Evolutionary conservation across 129 eudicot genomes (phyloP), one percentile per base, ranked within the genome.

Genomic region (Helianthus tuberosus): DNA sequence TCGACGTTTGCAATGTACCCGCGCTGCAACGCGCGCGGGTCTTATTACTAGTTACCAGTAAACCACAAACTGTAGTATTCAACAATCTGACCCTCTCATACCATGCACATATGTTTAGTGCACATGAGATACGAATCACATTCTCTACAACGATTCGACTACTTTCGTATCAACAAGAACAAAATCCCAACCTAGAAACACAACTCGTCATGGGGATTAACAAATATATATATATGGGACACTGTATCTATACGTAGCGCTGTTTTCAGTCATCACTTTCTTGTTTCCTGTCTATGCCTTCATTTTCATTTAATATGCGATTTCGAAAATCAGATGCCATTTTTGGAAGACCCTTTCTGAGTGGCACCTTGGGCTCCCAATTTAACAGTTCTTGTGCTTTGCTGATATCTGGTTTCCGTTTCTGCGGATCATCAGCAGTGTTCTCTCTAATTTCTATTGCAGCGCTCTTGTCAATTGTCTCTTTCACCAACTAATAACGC

Each of bases 371-470:
- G 8, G 97, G 97, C 79, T 91, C 97, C 97, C 97, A 91, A 57
- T 86, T 88, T 36, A 91, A 79, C 12, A 83, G 71, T 15, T 77
- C 84, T 76, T 84, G 88, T 29, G 97, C 97, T 74, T 86, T 91
- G 83, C 82, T 79, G 38, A 91, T 91, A 86, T 91, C 97, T 11
- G 97, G 97, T 67, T 91, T 91, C 80, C 97, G 82, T 75, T 79
- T 91, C 23, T 91, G 97, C 44, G 95, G 97, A 86, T 91, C 97
- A 71, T 91, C 97, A n/a, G 94, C 95, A 11, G 95, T 88, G 87
- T 88, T 91, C 15, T 83, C 82, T 63, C 41, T 84, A 76, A 83
- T 88, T 68, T 83, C 97, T 36, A 91, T 88, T 7, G 84, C 80
- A 11, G 97, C 95, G 75, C 91, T 86, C 1, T 92, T 75, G 75